Evolutionary conservation across 352 stramenopile species (phyloP), one percentile per base, ranked within the genome.

Genomic region (Hyphochytrium catenoides): DNA sequence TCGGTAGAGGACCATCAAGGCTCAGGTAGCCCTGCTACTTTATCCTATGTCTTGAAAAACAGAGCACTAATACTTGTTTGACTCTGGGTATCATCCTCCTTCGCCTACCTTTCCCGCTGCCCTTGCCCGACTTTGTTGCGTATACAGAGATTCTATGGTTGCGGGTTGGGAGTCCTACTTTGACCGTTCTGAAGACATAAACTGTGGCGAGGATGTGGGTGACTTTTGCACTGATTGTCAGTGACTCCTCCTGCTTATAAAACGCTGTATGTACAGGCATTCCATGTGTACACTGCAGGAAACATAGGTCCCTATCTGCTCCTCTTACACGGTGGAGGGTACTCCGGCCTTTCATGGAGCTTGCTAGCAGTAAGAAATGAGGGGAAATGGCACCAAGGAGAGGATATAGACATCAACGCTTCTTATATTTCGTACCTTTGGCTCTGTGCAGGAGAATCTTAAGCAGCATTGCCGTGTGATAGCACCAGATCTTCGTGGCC

Each of bases 301-400:
- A 58, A 46, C 9, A 29, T 57, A 24, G 69, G 69, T 6, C 65
- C 69, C 12, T 56, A 76, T 32, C 46, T 84, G 18, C 61, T 87
- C 31, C 49, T 82, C 37, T 51, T 87, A 28, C 72, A 87, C 40
- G 72, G 72, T 26, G 69, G 62, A 14, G 72, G 72, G 37, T 78
- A 79, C 51, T 75, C 65, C 16, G 75, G 62, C 33, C 74, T 87
- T 56, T 83, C 68, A 33, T 87, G 70, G 64, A 68, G 62, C 39
- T 51, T 79, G 12, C 56, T 71, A 24, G 59, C 66, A 31, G 71
- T 85, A 44, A 3, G 39, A 30, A 15, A 30, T 30, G 12, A 30
- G 12, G 26, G 15, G 26, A 30, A 15, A 12, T 30, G 26, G 26
- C 26, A 15, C 15, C 12, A 30, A 12, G 12, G 12, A 15, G 12